phyloP scores from a whole-genome alignment of 257 asterid species.

The Gentiana macrophylla region DNA sequence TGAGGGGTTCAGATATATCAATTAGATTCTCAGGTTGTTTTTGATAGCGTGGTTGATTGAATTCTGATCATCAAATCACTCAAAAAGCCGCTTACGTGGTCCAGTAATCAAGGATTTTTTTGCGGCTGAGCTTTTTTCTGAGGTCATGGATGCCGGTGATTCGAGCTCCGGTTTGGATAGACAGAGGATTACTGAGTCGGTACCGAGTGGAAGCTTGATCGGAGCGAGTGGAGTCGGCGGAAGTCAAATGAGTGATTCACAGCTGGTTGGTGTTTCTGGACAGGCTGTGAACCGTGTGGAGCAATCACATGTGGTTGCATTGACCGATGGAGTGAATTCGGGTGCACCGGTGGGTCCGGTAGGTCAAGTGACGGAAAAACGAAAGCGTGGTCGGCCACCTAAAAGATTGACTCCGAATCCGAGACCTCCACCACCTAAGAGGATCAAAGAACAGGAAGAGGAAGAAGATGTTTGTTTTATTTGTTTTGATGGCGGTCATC shows the following conservation, averaged over 20 bases:
- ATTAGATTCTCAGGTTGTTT: slow-evolving; percentile 4
- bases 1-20: background rate
- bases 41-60: slow-evolving; percentile 6
- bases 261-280: slow-evolving; percentile 16
- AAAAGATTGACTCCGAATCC: slow-evolving; percentile 27
- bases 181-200: slow-evolving; percentile 5
- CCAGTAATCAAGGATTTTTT: slow-evolving; percentile 14
- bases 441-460: slow-evolving; percentile 51
- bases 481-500: slow-evolving; percentile 92
- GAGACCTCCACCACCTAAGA: slow-evolving; percentile 38
- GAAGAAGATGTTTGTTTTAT: slow-evolving; percentile 95
- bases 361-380: slow-evolving; percentile 35
- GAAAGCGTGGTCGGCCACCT: slow-evolving; percentile 67
- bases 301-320: slow-evolving; percentile 3
- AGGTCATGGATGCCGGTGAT: slow-evolving; percentile 16
- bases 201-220: slow-evolving; percentile 46
- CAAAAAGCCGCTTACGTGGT: background rate
- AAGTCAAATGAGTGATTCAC: slow-evolving; percentile 15
- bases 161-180: slow-evolving; percentile 12
- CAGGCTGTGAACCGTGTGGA: slow-evolving; percentile 14
- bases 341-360: slow-evolving; percentile 10
- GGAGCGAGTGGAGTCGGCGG: slow-evolving; percentile 23
- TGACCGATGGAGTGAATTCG: slow-evolving; percentile 12
- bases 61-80: slow-evolving; percentile 5
- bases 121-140: slow-evolving; percentile 6